These are phyloP conservation scores for Talaromyces atroroseus DNA, from an alignment of 2,329 filamentous ascomycete genomes.

Conservation along the genomic window DNA sequence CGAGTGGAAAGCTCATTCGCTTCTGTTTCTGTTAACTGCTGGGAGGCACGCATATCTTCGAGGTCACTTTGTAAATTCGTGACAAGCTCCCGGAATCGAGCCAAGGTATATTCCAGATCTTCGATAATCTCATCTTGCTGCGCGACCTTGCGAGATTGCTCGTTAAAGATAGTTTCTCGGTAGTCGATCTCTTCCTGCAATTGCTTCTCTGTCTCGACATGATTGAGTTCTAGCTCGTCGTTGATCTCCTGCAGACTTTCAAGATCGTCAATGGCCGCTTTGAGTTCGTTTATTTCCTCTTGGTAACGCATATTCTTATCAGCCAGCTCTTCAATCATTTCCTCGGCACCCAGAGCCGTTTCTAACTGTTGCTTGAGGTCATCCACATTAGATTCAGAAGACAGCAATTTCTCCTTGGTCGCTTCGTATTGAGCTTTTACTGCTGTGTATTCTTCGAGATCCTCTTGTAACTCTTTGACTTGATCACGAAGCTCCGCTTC, in stretches of 20 bases:
- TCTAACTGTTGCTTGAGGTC: slow-evolving; percentile 89
- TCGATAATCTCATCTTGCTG: slow-evolving; percentile 76
- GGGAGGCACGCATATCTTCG: slow-evolving; percentile 86
- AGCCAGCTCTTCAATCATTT: slow-evolving; percentile 88
- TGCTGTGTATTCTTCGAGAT: slow-evolving; percentile 61
- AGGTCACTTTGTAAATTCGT: slow-evolving; percentile 78
- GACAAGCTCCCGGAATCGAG: slow-evolving; percentile 83
- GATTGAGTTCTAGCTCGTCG: slow-evolving; percentile 89
- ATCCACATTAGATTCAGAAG: slow-evolving; percentile 69
- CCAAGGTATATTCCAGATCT: slow-evolving; percentile 85
- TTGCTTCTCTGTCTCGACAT: slow-evolving; percentile 88
- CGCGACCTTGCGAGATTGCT: slow-evolving; percentile 65
- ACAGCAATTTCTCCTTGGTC: slow-evolving; percentile 66
- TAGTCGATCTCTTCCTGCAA: slow-evolving; percentile 90
- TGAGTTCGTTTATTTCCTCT: slow-evolving; percentile 77
- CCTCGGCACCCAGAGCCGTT: slow-evolving; percentile 78
- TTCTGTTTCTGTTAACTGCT: slow-evolving; percentile 87
- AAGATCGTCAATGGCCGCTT: slow-evolving; percentile 75
- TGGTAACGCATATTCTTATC: slow-evolving; percentile 79
- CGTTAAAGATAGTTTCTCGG: slow-evolving; percentile 76
- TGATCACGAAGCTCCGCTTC: slow-evolving; percentile 74
- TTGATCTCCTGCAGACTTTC: slow-evolving; percentile 87
- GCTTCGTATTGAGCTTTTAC: slow-evolving; percentile 65
- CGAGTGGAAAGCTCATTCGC: slow-evolving; percentile 83
- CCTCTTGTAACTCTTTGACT: slow-evolving; percentile 67